A percentile compares a stretch with the other conserved stretches of the same genome.
These are phyloP conservation scores for Macrolepiota fuliginosa DNA, from an alignment of 768 basidiomycete genomes.

Conservation along the genomic window DNA sequence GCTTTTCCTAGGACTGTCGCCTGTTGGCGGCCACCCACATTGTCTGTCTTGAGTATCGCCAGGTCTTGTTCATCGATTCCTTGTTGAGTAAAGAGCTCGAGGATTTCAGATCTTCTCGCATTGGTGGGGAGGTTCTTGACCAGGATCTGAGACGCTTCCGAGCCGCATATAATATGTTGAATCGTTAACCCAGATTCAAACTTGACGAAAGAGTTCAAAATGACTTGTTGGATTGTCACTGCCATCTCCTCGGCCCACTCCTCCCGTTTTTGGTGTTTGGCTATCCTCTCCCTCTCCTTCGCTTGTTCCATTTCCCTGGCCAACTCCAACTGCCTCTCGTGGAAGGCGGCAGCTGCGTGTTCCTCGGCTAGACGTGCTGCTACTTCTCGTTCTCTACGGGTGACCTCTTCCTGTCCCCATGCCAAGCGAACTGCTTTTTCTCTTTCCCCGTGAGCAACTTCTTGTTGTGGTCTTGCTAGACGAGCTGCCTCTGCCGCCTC, in stretches of 20 bases:
- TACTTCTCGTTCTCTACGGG: background rate
- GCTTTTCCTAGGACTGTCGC: constrained; percentile 41
- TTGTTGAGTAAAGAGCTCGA: constrained; percentile 13
- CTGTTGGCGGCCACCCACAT: constrained; percentile 29
- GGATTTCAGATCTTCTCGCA: constrained; percentile 12
- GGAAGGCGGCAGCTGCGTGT: background rate
- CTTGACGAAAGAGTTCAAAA: constrained; percentile 16
- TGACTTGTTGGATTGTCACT: constrained; percentile 9
- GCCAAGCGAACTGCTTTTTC: background rate
- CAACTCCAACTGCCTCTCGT: background rate
- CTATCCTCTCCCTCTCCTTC: background rate
- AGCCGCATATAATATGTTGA: constrained; percentile 14
- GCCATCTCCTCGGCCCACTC: constrained; percentile 8
- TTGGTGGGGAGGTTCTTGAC: constrained; percentile 16
- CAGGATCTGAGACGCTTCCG: constrained; percentile 14
- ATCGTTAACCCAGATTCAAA: constrained; percentile 20
- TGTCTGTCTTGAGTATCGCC: constrained; percentile 16
- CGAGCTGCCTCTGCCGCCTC: no score
- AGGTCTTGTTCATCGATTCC: constrained; percentile 9
- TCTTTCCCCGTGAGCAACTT: background rate
- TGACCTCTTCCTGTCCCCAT: background rate
- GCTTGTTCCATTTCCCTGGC: background rate
- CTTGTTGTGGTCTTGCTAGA: background rate
- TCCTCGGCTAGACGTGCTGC: background rate
- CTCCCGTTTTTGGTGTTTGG: background rate